phyloP scores from a whole-genome alignment of 2,329 filamentous ascomycete species.

The Piedraia hortae region DNA sequence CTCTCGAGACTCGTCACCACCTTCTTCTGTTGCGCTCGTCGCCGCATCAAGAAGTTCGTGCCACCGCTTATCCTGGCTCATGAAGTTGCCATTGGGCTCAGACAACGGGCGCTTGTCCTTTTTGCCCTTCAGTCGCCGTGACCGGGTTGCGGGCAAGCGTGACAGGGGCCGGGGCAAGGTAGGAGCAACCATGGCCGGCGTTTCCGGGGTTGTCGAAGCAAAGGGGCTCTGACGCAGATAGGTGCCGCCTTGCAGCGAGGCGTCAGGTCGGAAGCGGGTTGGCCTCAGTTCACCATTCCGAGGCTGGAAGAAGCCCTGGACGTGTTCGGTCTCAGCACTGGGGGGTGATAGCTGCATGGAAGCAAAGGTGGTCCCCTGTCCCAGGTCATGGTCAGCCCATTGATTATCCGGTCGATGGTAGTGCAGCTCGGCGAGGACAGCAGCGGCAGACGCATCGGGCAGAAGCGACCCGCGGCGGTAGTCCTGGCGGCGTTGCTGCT shows the following conservation, averaged over 20 bases:
- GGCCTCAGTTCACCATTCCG: slow-evolving; percentile 13
- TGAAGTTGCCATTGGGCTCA: too few relatives aligned
- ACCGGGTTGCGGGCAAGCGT: slow-evolving; percentile 61
- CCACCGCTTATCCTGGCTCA: slow-evolving; percentile 83
- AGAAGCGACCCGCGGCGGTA: slow-evolving; percentile 33
- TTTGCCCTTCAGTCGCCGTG: too few relatives aligned
- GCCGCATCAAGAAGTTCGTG: slow-evolving; percentile 88
- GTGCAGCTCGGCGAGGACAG: slow-evolving; percentile 63
- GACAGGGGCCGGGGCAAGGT: slow-evolving; percentile 53
- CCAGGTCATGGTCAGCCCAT: slow-evolving; percentile 18
- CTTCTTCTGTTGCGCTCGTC: slow-evolving; percentile 76
- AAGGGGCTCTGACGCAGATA: slow-evolving; percentile 1
- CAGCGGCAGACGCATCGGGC: slow-evolving; percentile 51
- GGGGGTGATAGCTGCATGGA: slow-evolving; percentile 11
- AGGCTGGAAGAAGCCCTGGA: slow-evolving; percentile 17
- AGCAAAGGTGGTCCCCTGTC: slow-evolving; percentile 12
- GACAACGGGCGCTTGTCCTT: too few relatives aligned
- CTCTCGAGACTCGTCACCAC: slow-evolving; percentile 51
- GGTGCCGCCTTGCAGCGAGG: slow-evolving; percentile 30
- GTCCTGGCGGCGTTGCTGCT: slow-evolving; percentile 36
- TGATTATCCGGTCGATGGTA: slow-evolving; percentile 49
- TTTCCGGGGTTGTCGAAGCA: slow-evolving; percentile 3
- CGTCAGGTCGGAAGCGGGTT: slow-evolving; percentile 10
- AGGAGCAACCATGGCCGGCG: slow-evolving; percentile 28
- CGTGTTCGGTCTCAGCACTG: slow-evolving; percentile 13